phyloP scores from a whole-genome alignment of 1,284 basidiomycete species.

The Mycosarcoma mackinlayi region DNA sequence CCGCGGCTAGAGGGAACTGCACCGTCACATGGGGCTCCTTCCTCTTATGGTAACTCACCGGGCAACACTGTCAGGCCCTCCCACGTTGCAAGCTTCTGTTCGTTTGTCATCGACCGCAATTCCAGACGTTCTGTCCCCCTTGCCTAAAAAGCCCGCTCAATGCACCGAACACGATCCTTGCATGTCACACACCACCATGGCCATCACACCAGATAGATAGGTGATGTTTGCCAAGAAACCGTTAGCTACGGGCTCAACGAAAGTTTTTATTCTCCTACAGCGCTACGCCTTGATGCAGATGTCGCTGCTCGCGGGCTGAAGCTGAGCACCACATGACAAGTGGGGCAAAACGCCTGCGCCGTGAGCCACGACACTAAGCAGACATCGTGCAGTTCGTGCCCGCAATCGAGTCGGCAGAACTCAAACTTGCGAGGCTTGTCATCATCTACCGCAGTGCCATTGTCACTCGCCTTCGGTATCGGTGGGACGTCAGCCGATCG shows the following conservation, averaged over 20 bases:
- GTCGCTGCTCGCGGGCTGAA: conserved; percentile 35
- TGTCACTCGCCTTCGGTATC: background rate
- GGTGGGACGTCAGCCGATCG: conserved; percentile 3
- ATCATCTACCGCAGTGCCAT: background rate
- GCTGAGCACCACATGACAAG: conserved; percentile 49
- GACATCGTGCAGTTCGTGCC: conserved; percentile 54
- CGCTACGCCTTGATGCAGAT: background rate
- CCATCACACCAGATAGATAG: too few relatives aligned
- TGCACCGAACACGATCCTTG: conserved; percentile 7
- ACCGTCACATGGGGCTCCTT: conserved; percentile 34
- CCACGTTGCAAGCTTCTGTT: too few relatives aligned
- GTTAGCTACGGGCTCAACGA: too few relatives aligned
- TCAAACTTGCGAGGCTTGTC: conserved; percentile 5
- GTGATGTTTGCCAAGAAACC: too few relatives aligned
- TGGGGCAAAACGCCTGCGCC: conserved; percentile 54
- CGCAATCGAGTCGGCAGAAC: conserved; percentile 50
- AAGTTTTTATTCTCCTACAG: conserved; percentile 1
- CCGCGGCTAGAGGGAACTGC: too few relatives aligned
- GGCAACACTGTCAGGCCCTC: background rate
- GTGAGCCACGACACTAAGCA: conserved; percentile 53
- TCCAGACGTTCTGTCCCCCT: too few relatives aligned
- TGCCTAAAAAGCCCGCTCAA: too few relatives aligned
- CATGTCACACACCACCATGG: background rate
- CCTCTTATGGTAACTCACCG: conserved; percentile 27
- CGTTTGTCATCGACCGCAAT: too few relatives aligned